Conservation (phyloP, 495 filamentous ascomycete species). For the Tuber melanosporum region DNA sequence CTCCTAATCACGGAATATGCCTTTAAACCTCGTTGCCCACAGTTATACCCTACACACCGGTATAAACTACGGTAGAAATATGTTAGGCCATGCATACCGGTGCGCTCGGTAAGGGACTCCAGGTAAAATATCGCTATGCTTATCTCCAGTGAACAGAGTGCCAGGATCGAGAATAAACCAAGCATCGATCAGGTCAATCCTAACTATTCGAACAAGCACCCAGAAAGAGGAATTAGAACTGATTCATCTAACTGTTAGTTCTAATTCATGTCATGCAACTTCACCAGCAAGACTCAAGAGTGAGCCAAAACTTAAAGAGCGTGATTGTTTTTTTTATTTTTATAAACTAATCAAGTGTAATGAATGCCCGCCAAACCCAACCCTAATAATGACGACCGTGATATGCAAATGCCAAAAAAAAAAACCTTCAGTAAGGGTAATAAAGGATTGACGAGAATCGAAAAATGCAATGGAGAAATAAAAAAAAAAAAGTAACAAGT, state of each 20-base stretch:
- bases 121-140: neutral
- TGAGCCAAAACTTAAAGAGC: neutral
- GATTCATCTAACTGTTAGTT: neutral
- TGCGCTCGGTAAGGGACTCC: neutral
- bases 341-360: neutral
- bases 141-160: neutral
- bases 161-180: neutral
- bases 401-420: neutral
- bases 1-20: too few species aligned
- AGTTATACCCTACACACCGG: neutral
- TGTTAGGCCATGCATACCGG: neutral
- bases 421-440: neutral
- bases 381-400: neutral
- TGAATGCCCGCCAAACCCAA: neutral
- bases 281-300: neutral
- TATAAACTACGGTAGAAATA: neutral
- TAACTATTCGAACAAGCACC: neutral
- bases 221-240: neutral
- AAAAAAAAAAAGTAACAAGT: neutral
- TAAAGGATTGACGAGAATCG: neutral
- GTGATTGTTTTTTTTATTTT: neutral
- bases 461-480: neutral
- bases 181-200: neutral
- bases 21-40: too few species aligned
- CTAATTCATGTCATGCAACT: neutral